Conservation (phyloP, 2,329 filamentous ascomycete genomes). For the Colletotrichum sp. region DNA sequence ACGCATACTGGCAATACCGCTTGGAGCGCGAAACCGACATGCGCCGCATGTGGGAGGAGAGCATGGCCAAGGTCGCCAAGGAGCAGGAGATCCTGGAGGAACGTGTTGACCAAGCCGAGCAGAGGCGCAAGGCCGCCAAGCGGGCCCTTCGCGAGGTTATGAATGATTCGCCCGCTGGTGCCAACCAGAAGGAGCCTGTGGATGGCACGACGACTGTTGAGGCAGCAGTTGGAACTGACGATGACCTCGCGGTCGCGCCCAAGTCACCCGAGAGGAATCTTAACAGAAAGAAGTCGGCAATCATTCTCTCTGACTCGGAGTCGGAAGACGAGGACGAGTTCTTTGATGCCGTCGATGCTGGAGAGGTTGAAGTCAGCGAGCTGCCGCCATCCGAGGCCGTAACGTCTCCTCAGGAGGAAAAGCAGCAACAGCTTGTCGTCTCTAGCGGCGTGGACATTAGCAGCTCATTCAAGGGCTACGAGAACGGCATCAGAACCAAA, state of each 20-base stretch:
- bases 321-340: slow-evolving; percentile 86
- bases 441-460: slow-evolving; percentile 67
- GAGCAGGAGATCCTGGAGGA: slow-evolving; percentile 93
- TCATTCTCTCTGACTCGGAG: slow-evolving; percentile 80
- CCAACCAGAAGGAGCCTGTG: slow-evolving; percentile 30
- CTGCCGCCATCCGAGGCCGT: slow-evolving; percentile 51
- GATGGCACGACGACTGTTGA: slow-evolving; percentile 37
- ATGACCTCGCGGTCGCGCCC: slow-evolving; percentile 25
- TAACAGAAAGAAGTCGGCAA: slow-evolving; percentile 65
- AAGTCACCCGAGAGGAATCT: slow-evolving; percentile 47
- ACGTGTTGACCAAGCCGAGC: slow-evolving; percentile 86
- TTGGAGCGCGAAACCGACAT: slow-evolving; percentile 91
- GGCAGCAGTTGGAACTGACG: slow-evolving; percentile 24
- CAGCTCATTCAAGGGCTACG: slow-evolving; percentile 86
- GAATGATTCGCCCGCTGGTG: slow-evolving; percentile 32
- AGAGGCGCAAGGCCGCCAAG: slow-evolving; percentile 89
- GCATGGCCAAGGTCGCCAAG: slow-evolving; percentile 94
- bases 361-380: slow-evolving; percentile 81
- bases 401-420: slow-evolving; percentile 39
- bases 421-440: slow-evolving; percentile 50
- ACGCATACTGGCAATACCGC: slow-evolving; percentile 96
- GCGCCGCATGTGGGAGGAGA: slow-evolving; percentile 97
- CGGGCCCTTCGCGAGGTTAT: slow-evolving; percentile 86
- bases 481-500: slow-evolving; percentile 80
- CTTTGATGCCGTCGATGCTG: slow-evolving; percentile 95